Evolutionary conservation across 306 rosid species (phyloP).

Genomic region (Vigna radiata): DNA sequence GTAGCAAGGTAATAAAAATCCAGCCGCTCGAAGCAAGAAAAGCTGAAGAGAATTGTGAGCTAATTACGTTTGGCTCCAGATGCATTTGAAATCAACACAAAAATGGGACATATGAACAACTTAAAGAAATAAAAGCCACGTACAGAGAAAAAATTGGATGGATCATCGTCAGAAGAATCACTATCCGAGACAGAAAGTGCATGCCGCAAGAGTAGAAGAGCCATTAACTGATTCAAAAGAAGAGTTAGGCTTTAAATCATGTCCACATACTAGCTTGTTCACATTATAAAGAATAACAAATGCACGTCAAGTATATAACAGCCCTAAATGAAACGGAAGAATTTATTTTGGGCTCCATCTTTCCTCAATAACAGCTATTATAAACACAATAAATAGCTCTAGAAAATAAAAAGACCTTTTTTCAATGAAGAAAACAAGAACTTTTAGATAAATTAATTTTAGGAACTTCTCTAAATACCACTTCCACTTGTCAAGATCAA

Average conservation of each 20-base stretch:
- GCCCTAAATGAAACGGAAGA: neutral
- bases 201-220: constrained; percentile 88
- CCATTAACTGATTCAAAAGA: constrained; percentile 78
- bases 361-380: neutral
- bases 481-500: neutral
- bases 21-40: constrained; percentile 95
- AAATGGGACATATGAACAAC: constrained; percentile 19
- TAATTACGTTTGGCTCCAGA: constrained; percentile 28
- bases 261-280: constrained; percentile 4
- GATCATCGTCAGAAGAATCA: constrained; percentile 64
- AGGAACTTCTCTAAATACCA: neutral
- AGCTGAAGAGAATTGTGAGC: constrained; percentile 58
- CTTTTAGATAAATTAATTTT: neutral
- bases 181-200: constrained; percentile 77
- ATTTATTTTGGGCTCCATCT: neutral
- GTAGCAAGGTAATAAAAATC: constrained; percentile 97
- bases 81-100: neutral
- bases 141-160: constrained; percentile 83
- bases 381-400: neutral
- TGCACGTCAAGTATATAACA: neutral
- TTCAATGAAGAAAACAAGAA: neutral
- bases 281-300: neutral
- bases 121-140: constrained; percentile 39
- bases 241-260: constrained; percentile 29
- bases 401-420: neutral